Evolutionary conservation across 2,329 filamentous ascomycete species (phyloP), one percentile per base, ranked within the genome.

Genomic region (Calonectria multiphialidica): DNA sequence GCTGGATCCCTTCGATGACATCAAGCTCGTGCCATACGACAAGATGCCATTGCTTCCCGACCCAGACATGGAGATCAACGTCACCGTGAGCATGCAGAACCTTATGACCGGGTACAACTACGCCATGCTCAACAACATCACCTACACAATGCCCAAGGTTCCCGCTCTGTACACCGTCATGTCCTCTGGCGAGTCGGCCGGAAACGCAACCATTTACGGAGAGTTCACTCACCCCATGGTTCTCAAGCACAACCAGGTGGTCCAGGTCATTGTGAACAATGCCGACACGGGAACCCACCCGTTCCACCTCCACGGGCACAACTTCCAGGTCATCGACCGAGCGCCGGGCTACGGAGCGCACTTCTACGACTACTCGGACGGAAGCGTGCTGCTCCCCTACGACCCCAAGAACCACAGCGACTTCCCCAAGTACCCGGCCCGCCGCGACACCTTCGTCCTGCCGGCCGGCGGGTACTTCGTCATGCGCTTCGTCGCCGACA

Each of bases 141-240:
- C 93, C 50, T 98, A 96, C 82, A 89, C 90, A 4, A 68, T 83
- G 0, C 94, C 94, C 63, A 94, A 94, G 81, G 94, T 97, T 0
- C 95, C 95, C 0, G 91, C 93, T 0, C 87, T 98, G 0, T 97
- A 95, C 86, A 95, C 93, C 1, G 94, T 89, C 2, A 87, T 97
- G 7, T 91, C 90, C 0, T 83, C 91, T 0, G 91, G 90, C 9
- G 84, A 94, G 63, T 84, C 88, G 25, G 89, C 91, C 9, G 86
- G 86, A 12, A 87, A 94, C 72, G 84, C 91, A 0, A 72, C 81
- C 5, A 85, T 95, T 16, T 95, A 95, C 80, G 93, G 93, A 30
- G 85, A 87, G 44, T 90, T 89, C 81, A 92, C 92, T 0, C 89
- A 94, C 78, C 83, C 92, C 1, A 89, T 94, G 77, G 87, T 97